phyloP scores from a whole-genome alignment of 2,329 filamentous ascomycete genomes.

The Exophiala sideris region DNA sequence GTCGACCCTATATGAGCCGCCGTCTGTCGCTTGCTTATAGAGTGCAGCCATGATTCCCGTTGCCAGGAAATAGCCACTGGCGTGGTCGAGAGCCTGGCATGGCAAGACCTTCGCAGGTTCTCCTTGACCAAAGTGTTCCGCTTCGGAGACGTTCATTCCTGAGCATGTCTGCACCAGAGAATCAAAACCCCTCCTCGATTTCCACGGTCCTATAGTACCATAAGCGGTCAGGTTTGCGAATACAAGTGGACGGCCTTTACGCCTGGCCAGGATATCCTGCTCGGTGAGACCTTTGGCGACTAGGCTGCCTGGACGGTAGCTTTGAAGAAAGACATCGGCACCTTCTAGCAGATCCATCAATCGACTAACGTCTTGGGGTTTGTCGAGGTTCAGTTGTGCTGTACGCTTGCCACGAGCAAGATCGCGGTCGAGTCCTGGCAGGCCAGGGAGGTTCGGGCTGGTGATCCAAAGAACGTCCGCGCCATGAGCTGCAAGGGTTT shows the following conservation, averaged over 20 bases:
- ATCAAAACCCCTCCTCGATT: slow-evolving; percentile 51
- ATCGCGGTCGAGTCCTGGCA: slow-evolving; percentile 38
- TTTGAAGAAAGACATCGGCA: slow-evolving; percentile 45
- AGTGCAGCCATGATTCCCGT: slow-evolving; percentile 53
- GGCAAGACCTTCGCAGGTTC: slow-evolving; percentile 46
- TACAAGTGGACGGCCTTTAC: slow-evolving; percentile 45
- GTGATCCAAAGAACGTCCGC: slow-evolving; percentile 43
- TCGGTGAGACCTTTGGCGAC: slow-evolving; percentile 43
- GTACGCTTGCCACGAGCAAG: slow-evolving; percentile 38
- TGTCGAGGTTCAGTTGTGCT: slow-evolving; percentile 36
- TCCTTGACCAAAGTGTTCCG: slow-evolving; percentile 41
- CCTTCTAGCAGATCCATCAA: slow-evolving; percentile 34
- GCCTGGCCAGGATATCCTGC: slow-evolving; percentile 35
- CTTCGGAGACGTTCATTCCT: slow-evolving; percentile 56
- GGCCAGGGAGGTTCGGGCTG: slow-evolving; percentile 34
- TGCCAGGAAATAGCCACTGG: slow-evolving; percentile 54
- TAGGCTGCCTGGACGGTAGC: slow-evolving; percentile 49
- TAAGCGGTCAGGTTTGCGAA: slow-evolving; percentile 54
- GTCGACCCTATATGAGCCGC: slow-evolving; percentile 51
- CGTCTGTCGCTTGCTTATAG: slow-evolving; percentile 44
- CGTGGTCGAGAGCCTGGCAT: slow-evolving; percentile 57
- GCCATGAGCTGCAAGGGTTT: slow-evolving; percentile 39
- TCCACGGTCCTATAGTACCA: slow-evolving; percentile 49
- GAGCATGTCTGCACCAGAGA: slow-evolving; percentile 55
- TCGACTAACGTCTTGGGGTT: slow-evolving; percentile 23